Evolutionary conservation across 139 green algal genomes (phyloP).

Genomic region (Deuterostichococcus epilithicus): DNA sequence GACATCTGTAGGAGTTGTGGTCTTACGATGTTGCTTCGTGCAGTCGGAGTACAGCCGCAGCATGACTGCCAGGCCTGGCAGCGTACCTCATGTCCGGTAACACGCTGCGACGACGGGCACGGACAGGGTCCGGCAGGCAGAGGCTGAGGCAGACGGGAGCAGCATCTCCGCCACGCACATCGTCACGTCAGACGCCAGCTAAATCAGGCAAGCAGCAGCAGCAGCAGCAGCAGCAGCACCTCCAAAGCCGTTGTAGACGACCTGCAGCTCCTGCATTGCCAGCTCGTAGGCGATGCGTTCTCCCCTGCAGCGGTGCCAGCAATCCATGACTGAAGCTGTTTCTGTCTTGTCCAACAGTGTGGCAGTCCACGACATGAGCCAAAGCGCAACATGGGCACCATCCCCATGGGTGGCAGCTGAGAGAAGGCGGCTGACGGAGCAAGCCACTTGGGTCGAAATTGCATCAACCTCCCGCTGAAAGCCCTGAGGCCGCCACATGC

Average conservation of each 20-base stretch:
- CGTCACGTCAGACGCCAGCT: no score
- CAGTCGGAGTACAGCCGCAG: background rate
- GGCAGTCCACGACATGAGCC: background rate
- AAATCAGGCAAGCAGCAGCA: no score
- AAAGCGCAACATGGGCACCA: no score
- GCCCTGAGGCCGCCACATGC: no score
- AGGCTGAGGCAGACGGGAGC: no score
- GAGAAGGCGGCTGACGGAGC: background rate
- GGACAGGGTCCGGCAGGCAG: no score
- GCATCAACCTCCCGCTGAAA: background rate
- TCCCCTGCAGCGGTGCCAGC: background rate
- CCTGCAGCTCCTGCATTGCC: background rate
- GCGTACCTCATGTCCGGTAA: background rate
- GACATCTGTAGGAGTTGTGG: background rate
- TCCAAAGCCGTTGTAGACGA: background rate
- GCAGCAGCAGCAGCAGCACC: background rate
- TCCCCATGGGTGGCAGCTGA: no score
- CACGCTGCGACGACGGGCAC: no score
- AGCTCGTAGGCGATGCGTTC: background rate
- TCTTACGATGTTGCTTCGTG: background rate
- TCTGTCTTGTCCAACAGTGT: background rate
- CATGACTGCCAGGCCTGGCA: background rate
- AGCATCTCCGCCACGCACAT: no score
- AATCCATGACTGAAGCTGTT: background rate
- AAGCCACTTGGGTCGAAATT: background rate